Evolutionary conservation across 192 early-diverging fungal species (phyloP).

Genomic region (Backusella parvicylindrica): DNA sequence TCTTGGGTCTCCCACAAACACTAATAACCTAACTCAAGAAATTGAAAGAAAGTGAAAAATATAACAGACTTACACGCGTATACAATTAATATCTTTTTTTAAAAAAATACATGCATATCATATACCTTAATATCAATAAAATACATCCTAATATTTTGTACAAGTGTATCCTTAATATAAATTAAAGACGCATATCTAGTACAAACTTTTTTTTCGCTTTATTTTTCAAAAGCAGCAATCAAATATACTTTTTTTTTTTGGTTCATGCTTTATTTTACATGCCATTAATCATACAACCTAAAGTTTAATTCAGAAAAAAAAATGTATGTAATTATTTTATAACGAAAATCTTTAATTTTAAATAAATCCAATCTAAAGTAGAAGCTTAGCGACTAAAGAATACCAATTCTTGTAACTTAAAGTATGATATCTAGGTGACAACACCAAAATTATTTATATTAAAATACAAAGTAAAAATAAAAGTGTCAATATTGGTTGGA

Average conservation of each 20-base stretch:
- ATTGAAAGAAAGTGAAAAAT: background rate
- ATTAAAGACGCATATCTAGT: background rate
- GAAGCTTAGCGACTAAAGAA: background rate
- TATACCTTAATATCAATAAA: background rate
- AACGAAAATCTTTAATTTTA: background rate
- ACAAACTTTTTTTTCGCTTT: background rate
- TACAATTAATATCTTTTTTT: background rate
- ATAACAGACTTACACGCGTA: background rate
- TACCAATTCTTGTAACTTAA: background rate
- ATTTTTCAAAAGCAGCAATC: background rate
- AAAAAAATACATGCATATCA: background rate
- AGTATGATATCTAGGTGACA: too few species aligned
- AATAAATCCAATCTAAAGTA: background rate
- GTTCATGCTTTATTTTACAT: too few species aligned
- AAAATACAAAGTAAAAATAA: too few species aligned
- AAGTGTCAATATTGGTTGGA: background rate
- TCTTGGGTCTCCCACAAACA: constrained; percentile 1
- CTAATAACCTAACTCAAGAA: background rate
- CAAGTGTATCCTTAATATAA: background rate
- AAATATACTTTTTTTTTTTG: background rate
- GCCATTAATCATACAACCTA: background rate
- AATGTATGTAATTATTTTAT: too few species aligned
- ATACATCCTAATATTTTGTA: background rate
- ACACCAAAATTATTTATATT: too few species aligned
- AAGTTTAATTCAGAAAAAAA: background rate